Percentiles rank a stretch among this genome's conserved stretches.
Evolutionary conservation across 306 rosid species (phyloP).

Genomic region (Senna tora): DNA sequence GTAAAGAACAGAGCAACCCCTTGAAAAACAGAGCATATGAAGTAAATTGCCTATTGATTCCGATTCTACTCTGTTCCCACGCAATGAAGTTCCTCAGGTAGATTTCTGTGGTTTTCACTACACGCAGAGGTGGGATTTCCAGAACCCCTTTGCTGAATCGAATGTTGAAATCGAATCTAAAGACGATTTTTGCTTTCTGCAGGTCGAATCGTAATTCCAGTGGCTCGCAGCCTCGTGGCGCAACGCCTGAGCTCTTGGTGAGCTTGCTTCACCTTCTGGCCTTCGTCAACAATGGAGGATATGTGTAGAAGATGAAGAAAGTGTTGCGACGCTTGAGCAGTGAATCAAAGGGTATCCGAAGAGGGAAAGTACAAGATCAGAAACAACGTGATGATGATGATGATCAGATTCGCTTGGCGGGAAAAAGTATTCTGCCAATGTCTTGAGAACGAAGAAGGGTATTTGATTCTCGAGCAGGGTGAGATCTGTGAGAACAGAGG

Average conservation of each 20-base stretch:
- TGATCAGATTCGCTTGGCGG: neutral
- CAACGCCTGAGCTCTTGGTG: conserved; percentile 40
- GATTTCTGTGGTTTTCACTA: conserved; percentile 33
- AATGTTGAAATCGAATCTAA: conserved; percentile 29
- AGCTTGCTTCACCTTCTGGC: conserved; percentile 37
- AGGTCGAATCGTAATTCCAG: conserved; percentile 34
- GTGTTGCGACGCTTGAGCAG: conserved; percentile 28
- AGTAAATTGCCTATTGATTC: conserved; percentile 32
- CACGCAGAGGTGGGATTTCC: conserved; percentile 32
- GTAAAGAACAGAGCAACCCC: conserved; percentile 37
- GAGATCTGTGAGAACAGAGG: conserved; percentile 38
- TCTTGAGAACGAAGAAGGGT: conserved; percentile 43
- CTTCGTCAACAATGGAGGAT: conserved; percentile 34
- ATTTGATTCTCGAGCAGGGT: conserved; percentile 46
- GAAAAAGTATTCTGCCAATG: conserved; percentile 34
- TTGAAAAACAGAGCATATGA: conserved; percentile 46
- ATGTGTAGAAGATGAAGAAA: conserved; percentile 47
- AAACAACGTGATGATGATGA: no score
- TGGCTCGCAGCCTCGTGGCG: conserved; percentile 39
- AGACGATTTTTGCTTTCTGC: conserved; percentile 3
- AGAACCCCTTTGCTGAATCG: conserved; percentile 34
- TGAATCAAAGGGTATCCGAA: conserved; percentile 37
- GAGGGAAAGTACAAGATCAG: conserved; percentile 36
- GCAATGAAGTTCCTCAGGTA: conserved; percentile 46
- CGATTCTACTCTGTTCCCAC: conserved; percentile 44